These are phyloP conservation scores for Agapanthus africanus DNA, from an alignment of 106 monocot genomes.

Conservation along the genomic window DNA sequence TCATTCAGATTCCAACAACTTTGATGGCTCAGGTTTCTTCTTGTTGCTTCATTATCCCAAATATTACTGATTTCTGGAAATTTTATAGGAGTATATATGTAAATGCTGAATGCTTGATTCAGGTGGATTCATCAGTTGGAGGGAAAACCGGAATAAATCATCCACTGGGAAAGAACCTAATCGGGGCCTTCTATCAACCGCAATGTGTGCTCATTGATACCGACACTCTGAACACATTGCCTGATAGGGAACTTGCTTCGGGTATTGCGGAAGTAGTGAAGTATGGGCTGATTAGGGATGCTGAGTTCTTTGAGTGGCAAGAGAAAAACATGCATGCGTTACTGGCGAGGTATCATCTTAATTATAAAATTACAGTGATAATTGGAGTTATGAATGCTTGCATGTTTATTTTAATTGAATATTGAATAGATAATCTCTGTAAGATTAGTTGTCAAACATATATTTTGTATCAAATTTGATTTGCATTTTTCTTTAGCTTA, in stretches of 20 bases:
- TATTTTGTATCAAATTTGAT: neutral
- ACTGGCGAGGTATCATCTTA: conserved; percentile 52
- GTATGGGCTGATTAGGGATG: conserved; percentile 95
- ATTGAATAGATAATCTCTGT: no score
- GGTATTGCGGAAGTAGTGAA: conserved; percentile 94
- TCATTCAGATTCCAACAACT: conserved; percentile 97
- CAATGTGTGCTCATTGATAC: conserved; percentile 95
- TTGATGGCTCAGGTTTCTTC: conserved; percentile 82
- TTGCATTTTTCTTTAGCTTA: no score
- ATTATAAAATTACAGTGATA: neutral
- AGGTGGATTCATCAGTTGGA: conserved; percentile 99
- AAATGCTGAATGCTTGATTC: no score
- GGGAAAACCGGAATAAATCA: conserved; percentile 99
- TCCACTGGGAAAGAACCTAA: conserved; percentile 90
- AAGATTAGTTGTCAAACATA: neutral
- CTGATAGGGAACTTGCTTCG: conserved; percentile 83
- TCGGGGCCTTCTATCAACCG: conserved; percentile 97
- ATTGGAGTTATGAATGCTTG: neutral
- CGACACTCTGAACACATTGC: conserved; percentile 85
- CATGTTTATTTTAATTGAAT: neutral
- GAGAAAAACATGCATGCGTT: conserved; percentile 89
- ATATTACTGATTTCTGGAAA: no score
- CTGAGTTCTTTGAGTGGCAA: conserved; percentile 95
- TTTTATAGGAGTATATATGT: no score
- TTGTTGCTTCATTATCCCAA: no score